These are phyloP conservation scores for Coprinellus micaceus DNA, from an alignment of 768 basidiomycete genomes.

Conservation along the genomic window DNA sequence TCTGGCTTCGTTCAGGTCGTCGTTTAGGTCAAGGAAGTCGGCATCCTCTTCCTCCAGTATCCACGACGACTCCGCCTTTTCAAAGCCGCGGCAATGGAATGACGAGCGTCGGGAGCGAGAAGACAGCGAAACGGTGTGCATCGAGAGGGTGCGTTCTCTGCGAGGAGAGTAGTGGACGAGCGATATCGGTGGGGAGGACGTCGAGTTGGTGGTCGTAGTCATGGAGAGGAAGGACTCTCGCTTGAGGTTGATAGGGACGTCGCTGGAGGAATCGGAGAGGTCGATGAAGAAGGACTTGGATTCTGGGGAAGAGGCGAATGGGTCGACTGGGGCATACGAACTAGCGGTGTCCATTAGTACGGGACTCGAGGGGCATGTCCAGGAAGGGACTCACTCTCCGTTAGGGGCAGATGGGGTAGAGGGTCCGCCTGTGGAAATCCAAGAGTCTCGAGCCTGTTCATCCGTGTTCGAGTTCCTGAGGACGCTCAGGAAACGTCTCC, in stretches of 20 bases:
- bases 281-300: slow-evolving; percentile 43
- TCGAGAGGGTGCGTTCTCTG: slow-evolving; percentile 20
- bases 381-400: slow-evolving; percentile 15
- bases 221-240: slow-evolving; percentile 42
- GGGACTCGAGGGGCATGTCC: neutral
- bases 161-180: slow-evolving; percentile 14
- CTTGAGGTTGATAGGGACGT: slow-evolving; percentile 21
- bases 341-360: neutral
- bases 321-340: slow-evolving; percentile 29
- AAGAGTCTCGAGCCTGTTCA: slow-evolving; percentile 11
- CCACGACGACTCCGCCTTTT: slow-evolving; percentile 29
- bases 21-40: slow-evolving; percentile 16
- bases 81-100: slow-evolving; percentile 20
- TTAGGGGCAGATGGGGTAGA: slow-evolving; percentile 23
- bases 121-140: slow-evolving; percentile 26
- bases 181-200: slow-evolving; percentile 22
- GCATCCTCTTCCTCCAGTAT: slow-evolving; percentile 37
- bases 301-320: slow-evolving; percentile 36
- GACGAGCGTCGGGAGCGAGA: slow-evolving; percentile 23
- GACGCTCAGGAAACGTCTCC: slow-evolving; percentile 13
- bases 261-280: slow-evolving; percentile 19
- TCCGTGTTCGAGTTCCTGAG: neutral
- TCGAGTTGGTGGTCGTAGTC: slow-evolving; percentile 34
- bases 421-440: slow-evolving; percentile 32
- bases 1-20: slow-evolving; percentile 25